A percentile compares a stretch with the other conserved stretches of the same genome.
Conservation (phyloP, 495 filamentous ascomycete genomes). For the Physcia stellaris region DNA sequence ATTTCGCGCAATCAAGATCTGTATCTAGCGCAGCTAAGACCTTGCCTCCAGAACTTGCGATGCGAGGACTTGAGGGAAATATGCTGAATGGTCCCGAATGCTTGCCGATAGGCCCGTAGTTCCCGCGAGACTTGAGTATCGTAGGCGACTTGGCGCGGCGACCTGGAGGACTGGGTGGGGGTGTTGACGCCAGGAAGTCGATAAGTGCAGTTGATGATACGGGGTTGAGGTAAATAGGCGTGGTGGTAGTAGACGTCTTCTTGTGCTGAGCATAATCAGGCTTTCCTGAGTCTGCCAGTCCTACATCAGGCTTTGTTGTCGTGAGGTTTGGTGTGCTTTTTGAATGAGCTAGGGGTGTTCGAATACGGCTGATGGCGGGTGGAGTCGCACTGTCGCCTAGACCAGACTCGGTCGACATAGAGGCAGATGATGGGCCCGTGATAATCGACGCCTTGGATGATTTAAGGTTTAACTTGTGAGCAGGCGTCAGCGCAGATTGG, state of each 20-base stretch:
- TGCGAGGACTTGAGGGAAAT: too few species aligned
- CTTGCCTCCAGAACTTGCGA: too few species aligned
- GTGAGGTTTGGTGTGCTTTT: neutral
- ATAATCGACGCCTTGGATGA: too few species aligned
- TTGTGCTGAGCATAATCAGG: constrained; percentile 5
- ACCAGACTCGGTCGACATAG: neutral
- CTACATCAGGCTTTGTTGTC: neutral
- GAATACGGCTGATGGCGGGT: constrained; percentile 12
- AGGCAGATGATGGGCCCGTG: too few species aligned
- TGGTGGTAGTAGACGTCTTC: constrained; percentile 11
- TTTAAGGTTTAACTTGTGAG: too few species aligned
- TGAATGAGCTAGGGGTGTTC: constrained; percentile 2
- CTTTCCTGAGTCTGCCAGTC: constrained; percentile 1
- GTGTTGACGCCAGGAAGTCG: constrained; percentile 15
- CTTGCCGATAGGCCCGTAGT: constrained; percentile 3
- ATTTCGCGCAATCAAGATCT: neutral
- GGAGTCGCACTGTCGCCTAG: constrained; percentile 12
- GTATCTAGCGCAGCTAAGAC: too few species aligned
- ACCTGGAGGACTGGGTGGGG: constrained; percentile 14
- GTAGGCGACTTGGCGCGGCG: too few species aligned
- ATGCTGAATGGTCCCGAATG: constrained; percentile 1
- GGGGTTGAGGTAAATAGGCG: constrained; percentile 16
- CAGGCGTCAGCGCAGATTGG: constrained; percentile 4
- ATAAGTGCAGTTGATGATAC: constrained; percentile 14
- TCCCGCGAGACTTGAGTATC: constrained; percentile 2